phyloP scores from a whole-genome alignment of 2,329 filamentous ascomycete species.

The Colletotrichum ledebouriae region DNA sequence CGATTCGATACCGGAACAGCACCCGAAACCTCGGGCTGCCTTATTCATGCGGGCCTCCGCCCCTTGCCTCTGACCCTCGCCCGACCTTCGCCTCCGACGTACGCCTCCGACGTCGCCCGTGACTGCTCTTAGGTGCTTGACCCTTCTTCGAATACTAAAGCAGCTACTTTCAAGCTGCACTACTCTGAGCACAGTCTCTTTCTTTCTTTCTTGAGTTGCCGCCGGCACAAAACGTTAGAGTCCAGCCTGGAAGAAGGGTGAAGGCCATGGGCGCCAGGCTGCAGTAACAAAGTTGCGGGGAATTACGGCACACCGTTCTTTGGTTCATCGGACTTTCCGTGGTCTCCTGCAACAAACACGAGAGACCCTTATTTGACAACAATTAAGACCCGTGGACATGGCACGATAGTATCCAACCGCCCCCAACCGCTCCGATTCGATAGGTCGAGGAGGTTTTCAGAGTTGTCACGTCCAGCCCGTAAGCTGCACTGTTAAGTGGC shows the following conservation, averaged over 20 bases:
- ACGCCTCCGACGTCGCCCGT: not conserved
- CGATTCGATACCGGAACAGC: constrained; percentile 12
- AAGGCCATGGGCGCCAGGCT: constrained; percentile 18
- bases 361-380: constrained; percentile 24
- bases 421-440: not conserved
- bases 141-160: not conserved
- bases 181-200: not conserved
- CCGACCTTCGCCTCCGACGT: not conserved
- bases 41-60: not conserved
- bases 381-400: constrained; percentile 31
- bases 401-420: constrained; percentile 24
- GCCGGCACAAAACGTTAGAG: constrained; percentile 28
- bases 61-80: not conserved
- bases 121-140: not conserved
- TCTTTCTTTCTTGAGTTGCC: constrained; percentile 1
- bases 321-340: constrained; percentile 33
- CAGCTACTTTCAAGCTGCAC: not conserved
- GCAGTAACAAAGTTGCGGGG: constrained; percentile 33
- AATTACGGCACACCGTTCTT: constrained; percentile 22
- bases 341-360: constrained; percentile 20
- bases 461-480: constrained; percentile 20
- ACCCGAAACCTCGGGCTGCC: not conserved
- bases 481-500: constrained; percentile 25
- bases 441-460: constrained; percentile 15
- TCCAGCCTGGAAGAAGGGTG: not conserved